Base-by-base conservation (phyloP, 2,329 filamentous ascomycete genomes). In the Epichloe bromicola region DNA sequence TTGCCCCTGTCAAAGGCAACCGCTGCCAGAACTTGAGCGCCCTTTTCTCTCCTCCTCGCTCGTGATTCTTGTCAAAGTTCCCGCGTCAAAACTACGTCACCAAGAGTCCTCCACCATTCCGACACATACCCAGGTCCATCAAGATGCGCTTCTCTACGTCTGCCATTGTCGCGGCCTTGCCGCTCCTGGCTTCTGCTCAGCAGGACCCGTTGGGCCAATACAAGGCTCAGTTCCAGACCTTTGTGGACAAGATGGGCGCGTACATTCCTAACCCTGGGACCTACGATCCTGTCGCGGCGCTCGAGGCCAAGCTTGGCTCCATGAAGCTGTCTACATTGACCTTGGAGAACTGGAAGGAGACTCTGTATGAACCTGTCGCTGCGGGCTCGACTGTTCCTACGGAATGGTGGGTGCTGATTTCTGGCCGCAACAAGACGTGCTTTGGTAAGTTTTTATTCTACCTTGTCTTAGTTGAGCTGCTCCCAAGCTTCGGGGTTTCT, bases 371-470 rank as follows among this genome's bases (percentile, higher is more conserved):
- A 48, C 77, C 80, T 33, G 79, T 85, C 52, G 71, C 79, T 54
- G 67, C 78, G 8, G 78, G 68, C 30, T 75, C 77, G 55, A 76
- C 78, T 11, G 75, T 73, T 55, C 83, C 85, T 5, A 83, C 85
- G 67, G 83, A 88, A 68, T 89, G 84, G 84, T 82, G 85, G 74
- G 71, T 91, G 54, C 74, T 86, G 58, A 70, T 88, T 58, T 86
- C 82, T 10, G 86, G 86, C 51, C 74, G 84, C 58, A 89, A 90
- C 74, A 84, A 82, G 71, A 88, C 86, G 34, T 91, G 86, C 71
- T 83, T 76, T 63, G 76, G 78, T 80, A 70, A 52, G 74, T 20
- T 43, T n/a, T 26, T 37, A 26, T 30, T 30, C 26, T 30, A 30
- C 26, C 26, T n/a, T 51, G 19, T 46, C 48, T 37, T 30, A 50